Conservation (phyloP, 2,329 filamentous ascomycete species). For the Mycosphaerella sp. region DNA sequence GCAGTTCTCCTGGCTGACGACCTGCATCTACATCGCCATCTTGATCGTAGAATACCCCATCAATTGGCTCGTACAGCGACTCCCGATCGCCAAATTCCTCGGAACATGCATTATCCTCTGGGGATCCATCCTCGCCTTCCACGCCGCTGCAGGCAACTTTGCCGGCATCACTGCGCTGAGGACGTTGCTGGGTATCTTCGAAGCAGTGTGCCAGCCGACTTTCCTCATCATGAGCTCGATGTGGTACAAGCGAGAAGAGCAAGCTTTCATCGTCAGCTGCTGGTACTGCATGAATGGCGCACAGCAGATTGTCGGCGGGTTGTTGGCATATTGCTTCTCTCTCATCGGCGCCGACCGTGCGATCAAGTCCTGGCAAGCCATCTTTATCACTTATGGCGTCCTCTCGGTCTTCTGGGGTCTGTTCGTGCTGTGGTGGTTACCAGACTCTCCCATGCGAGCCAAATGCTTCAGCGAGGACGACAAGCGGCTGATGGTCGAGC, state of each 20-base stretch:
- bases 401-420: constrained; percentile 58
- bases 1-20: constrained; percentile 65
- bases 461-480: constrained; percentile 59
- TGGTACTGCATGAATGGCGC: constrained; percentile 47
- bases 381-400: constrained; percentile 62
- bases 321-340: constrained; percentile 53
- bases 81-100: constrained; percentile 57
- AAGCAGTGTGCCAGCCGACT: constrained; percentile 62
- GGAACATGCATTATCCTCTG: constrained; percentile 59
- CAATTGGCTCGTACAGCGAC: constrained; percentile 55
- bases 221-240: constrained; percentile 63
- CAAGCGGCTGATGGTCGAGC: constrained; percentile 51
- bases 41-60: constrained; percentile 67
- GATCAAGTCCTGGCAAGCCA: constrained; percentile 55
- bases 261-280: constrained; percentile 60
- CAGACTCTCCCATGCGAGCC: constrained; percentile 65
- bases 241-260: constrained; percentile 67
- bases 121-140: constrained; percentile 55
- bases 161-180: constrained; percentile 54
- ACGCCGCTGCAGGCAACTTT: constrained; percentile 58
- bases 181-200: constrained; percentile 64
- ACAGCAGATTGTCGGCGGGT: constrained; percentile 66
- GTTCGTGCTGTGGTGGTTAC: constrained; percentile 59
- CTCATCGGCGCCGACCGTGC: constrained; percentile 27
- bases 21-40: constrained; percentile 67